Base-by-base conservation (phyloP, 2,329 filamentous ascomycete genomes). In the Pezicula radicicola region DNA sequence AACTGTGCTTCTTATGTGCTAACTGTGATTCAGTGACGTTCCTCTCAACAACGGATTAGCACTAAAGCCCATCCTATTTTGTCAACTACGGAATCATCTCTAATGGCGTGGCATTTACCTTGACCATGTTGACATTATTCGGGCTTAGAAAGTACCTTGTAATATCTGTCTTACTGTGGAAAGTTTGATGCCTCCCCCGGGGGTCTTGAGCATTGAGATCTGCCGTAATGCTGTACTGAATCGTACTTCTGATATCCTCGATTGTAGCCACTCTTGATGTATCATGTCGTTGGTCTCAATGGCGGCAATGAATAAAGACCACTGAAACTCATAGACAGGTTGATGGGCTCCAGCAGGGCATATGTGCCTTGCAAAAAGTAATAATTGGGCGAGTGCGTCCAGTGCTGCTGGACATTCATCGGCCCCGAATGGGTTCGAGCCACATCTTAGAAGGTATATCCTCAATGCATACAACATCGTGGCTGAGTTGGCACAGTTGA, bases 201-300 rank as follows among this genome's bases (percentile, higher is more conserved):
- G 8, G 4, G 13, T 47, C 28, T 51, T 47, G n/a, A 43, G 4
- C n/a, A 6, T 30, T 10, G 33, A 47, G 6, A 51, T 30, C 13
- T 15, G 16, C 13, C 19, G 15, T 37, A 52, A 39, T 15, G 36
- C 47, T 19, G 21, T 27, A 9, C 35, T 33, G 41, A 53, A 46
- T 16, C 35, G 27, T n/a, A 21, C 10, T 30, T 50, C 49, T 13
- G n/a, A 16, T 9, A 45, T 45, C n/a, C 42, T 45, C 8, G 21
- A 16, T 27, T 28, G 39, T 5, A 56, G n/a, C 55, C 55, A 58
- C 28, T 56, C 55, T 49, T 50, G 46, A 25, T 58, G 49, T 40
- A 58, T 56, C 19, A 47, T 50, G 36, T 56, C 54, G 18, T 48
- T 49, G 13, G 54, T 58, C 36, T 58, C 55, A 13, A 58, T 16